Evolutionary conservation across 2,329 filamentous ascomycete genomes (phyloP), one percentile per base, ranked within the genome.

Genomic region (Periconia macrospinosa): DNA sequence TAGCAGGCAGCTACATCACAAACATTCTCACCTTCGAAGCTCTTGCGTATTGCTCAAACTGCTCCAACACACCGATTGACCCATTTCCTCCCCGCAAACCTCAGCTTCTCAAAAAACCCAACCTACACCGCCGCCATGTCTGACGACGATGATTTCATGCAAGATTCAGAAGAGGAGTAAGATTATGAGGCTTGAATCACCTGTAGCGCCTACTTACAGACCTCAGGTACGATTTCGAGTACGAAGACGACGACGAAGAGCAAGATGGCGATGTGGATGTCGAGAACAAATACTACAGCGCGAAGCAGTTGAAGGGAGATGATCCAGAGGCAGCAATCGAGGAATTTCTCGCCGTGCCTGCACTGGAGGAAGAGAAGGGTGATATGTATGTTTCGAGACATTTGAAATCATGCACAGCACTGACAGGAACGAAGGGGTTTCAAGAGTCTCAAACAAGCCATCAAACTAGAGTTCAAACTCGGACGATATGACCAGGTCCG

Each of bases 211-310:
- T 2, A 45, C 63, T 68, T 72, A 72, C 35, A 53, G n/a, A 7
- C 27, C 35, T 3, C 54, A 90, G 88, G 67, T 92, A 97, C 72
- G 94, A 97, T 77, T 97, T 97, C 73, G 93, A 97, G 70, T 97
- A 97, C 76, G 93, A 97, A 72, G 94, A 92, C 65, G 91, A 92
- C 61, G 91, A 96, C 52, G 92, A 94, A 46, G 90, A 95, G 42
- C 88, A 96, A 53, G 86, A 84, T 30, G 92, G 88, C 53, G 91
- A 97, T 72, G 90, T 97, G 66, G 92, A 93, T 63, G 95, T 97
- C 73, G 94, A 99, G 75, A 99, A 99, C 81, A 97, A 96, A 78
- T 99, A 99, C 81, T 99, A 97, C 83, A 97, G 97, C 76, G 94
- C 94, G 42, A 99, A 99, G 78, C 93, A 97, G 78, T 87, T 96